Evolutionary conservation across 306 rosid species (phyloP).

Genomic region (Dryas octopetala): DNA sequence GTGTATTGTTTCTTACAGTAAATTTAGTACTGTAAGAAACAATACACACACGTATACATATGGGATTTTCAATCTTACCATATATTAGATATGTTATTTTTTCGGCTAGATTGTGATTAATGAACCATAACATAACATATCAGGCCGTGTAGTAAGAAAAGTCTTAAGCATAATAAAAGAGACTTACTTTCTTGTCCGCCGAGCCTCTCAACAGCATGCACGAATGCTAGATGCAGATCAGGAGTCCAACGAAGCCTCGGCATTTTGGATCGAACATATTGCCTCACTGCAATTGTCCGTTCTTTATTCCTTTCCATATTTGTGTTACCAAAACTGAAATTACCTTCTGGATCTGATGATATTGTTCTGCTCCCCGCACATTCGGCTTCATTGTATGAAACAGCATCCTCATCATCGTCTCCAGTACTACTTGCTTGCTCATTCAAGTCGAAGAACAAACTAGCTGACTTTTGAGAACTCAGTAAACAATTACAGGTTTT

Average conservation of each 20-base stretch:
- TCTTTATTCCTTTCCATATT: conserved; percentile 31
- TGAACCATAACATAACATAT: too few species aligned
- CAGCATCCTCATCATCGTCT: background rate
- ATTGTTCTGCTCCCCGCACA: background rate
- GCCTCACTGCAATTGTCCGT: conserved; percentile 49
- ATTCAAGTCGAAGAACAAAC: conserved; percentile 33
- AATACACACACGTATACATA: too few species aligned
- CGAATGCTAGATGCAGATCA: conserved; percentile 73
- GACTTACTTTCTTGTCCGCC: conserved; percentile 86
- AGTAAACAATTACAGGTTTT: conserved; percentile 4
- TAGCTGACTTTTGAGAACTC: conserved; percentile 1
- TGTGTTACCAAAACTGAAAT: conserved; percentile 15
- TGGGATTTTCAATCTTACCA: too few species aligned
- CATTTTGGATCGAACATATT: conserved; percentile 73
- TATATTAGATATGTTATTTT: too few species aligned
- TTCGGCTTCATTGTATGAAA: background rate
- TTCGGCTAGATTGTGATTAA: too few species aligned
- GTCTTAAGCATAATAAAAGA: too few species aligned
- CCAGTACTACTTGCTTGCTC: conserved; percentile 25
- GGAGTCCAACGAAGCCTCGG: conserved; percentile 93
- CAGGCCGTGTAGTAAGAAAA: too few species aligned
- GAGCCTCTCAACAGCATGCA: conserved; percentile 71
- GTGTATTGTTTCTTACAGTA: too few species aligned
- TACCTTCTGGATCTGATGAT: background rate
- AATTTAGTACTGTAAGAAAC: too few species aligned